Base-by-base conservation (phyloP, 139 green algal species). In the Zygnema circumcarinatum region DNA sequence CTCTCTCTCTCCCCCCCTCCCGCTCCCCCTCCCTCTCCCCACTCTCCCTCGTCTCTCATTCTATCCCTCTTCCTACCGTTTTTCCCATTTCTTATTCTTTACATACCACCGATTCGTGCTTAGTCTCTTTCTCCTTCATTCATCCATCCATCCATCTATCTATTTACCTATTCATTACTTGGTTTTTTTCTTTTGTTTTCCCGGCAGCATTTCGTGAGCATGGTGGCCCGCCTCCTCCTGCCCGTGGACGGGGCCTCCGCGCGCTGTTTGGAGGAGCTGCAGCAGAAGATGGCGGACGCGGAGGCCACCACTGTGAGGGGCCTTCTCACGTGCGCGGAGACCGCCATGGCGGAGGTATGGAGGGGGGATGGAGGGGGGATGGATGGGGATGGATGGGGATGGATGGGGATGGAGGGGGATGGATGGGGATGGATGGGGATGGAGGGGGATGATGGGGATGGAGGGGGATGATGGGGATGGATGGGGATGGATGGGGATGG, bases 161-260 rank as follows among this genome's bases (percentile, higher is more conserved):
- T 72, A 25, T 25, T 29, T 72, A 72, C 54, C 29, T 25, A 72
- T 72, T n/a, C n/a, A n/a, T n/a, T n/a, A n/a, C n/a, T n/a, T n/a
- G n/a, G 54, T 29, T 72, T 25, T 29, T 25, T 29, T 72, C 25
- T 29, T 72, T 25, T 29, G 25, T 25, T 29, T 29, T 33, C 54
- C 25, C 29, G 54, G 54, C 79, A 87, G 81, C 81, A 87, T 42
- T 87, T 86, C n/a, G 29, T 86, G 11, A 87, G 11, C 74, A 87
- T 33, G 22, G 38, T 87, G 3, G 74, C 74, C 35, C 68, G 74
- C 29, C 33, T 81, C 32, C 76, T 89, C 39, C 38, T 89, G 75
- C 32, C 78, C 3, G 76, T 79, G 52, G 75, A 87, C 7, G 84
- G 84, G 7, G 78, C 35, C 33, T 47, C 74, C 33, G 84, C 76